Conservation (phyloP, 2,329 filamentous ascomycete genomes). For the Ascochyta fabae region DNA sequence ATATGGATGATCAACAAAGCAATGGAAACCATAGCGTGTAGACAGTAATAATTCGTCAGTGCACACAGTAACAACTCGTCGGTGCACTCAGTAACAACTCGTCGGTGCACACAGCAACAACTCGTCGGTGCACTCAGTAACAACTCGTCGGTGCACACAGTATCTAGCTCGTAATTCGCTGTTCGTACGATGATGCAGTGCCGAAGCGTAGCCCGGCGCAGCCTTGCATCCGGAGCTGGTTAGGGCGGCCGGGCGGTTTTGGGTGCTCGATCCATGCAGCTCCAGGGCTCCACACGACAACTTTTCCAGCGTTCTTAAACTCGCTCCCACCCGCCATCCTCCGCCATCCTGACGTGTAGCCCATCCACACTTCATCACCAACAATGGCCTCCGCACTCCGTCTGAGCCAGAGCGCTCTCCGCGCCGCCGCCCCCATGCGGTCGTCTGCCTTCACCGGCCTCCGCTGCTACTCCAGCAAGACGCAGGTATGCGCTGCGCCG, state of each 20-base stretch:
- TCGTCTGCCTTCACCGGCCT: slow-evolving; percentile 80
- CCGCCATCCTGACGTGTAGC: slow-evolving; percentile 38
- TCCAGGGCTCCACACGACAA: slow-evolving; percentile 26
- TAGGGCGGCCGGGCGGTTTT: slow-evolving; percentile 3
- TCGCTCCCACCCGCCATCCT: slow-evolving; percentile 41
- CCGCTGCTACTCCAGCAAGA: slow-evolving; percentile 93
- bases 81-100: too few relatives aligned
- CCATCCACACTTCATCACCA: slow-evolving; percentile 39
- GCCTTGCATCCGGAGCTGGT: neutral
- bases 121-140: too few relatives aligned
- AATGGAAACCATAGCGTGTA: too few relatives aligned
- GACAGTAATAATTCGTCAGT: too few relatives aligned
- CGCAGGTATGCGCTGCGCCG: slow-evolving; percentile 67
- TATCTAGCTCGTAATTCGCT: too few relatives aligned
- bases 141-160: too few relatives aligned
- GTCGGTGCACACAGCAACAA: too few relatives aligned
- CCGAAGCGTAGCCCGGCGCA: slow-evolving; percentile 2
- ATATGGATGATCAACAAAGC: too few relatives aligned
- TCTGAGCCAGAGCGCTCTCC: slow-evolving; percentile 80
- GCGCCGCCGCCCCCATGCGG: slow-evolving; percentile 70
- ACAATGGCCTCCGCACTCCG: slow-evolving; percentile 86
- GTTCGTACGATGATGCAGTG: neutral
- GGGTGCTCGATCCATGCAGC: slow-evolving; percentile 6
- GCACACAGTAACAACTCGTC: too few relatives aligned
- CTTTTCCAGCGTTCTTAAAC: slow-evolving; percentile 40